Percentiles rank a stretch among this genome's conserved stretches.
Conservation (phyloP, 192 early-diverging fungal genomes). For the Backusella psychrophila region DNA sequence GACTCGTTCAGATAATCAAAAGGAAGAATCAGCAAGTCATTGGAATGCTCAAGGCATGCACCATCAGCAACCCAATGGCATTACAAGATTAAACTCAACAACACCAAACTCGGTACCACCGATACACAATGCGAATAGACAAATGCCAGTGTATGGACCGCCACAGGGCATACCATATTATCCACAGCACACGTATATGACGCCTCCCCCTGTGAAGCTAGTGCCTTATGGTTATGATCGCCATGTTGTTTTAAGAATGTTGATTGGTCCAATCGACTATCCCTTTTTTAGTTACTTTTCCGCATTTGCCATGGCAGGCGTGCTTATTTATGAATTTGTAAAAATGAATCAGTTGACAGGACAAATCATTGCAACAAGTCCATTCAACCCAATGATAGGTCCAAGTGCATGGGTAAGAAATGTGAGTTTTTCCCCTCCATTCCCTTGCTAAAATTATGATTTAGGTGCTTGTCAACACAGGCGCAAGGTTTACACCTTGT, state of each 20-base stretch:
- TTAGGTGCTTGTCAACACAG: conserved; percentile 61
- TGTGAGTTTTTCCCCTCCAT: neutral
- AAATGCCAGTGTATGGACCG: neutral
- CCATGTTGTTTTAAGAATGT: neutral
- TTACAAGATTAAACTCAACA: neutral
- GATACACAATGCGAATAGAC: neutral
- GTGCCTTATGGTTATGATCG: neutral
- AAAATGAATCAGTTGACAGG: conserved; percentile 60
- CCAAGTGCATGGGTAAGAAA: conserved; percentile 51
- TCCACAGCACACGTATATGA: neutral
- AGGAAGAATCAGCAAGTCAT: neutral
- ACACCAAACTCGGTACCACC: neutral
- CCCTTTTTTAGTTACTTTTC: conserved; percentile 54
- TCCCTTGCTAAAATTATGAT: neutral
- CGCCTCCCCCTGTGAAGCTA: neutral
- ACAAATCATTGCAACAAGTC: conserved; percentile 58
- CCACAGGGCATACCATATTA: neutral
- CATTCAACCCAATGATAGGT: conserved; percentile 83
- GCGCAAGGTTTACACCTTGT: conserved; percentile 82
- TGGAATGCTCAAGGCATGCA: neutral
- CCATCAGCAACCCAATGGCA: neutral
- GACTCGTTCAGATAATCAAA: neutral
- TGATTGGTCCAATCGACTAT: conserved; percentile 15
- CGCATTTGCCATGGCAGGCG: conserved; percentile 40
- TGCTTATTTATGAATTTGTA: conserved; percentile 53